Base-by-base conservation (phyloP, 306 rosid species). In the Carpinus fangiana region DNA sequence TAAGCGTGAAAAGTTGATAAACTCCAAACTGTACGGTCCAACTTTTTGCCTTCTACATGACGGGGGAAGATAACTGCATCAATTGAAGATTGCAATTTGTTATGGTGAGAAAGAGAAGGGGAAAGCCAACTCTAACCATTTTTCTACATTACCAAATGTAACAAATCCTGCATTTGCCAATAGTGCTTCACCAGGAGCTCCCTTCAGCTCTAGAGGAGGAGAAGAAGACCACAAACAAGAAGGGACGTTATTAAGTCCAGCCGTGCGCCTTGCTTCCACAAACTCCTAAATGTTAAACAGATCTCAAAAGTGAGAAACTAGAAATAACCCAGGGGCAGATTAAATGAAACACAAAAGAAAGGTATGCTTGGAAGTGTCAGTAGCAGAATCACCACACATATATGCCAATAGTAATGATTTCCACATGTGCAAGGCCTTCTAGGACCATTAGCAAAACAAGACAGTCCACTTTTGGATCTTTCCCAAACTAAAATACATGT, bases 151-250 rank as follows among this genome's bases (percentile, higher is more conserved):
- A 95, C 98, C 98, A 86, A 95, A 89, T 76, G 93, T 91, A 23
- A 95, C 93, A 83, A 95, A 95, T 84, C 98, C 98, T 71, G 98
- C 97, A 86, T 94, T 94, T 54, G 93, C 97, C 77, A 88, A 87
- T 74, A 95, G 86, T 61, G 93, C 88, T 71, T 91, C 93, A 36
- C 85, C 46, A 5, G 98, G 82, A 81, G 90, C 93, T 86, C 73
- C 97, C 86, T 86, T 86, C 36, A 92, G 82, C 78, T 91, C 98
- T 78, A 20, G 57, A 62, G 98, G 98, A 84, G 97, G 89, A 74
- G 92, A 83, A 73, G 79, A 83, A 74, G 98, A 92, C 98, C 98
- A 95, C 60, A 87, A 85, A 81, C 98, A 95, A 73, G 85, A 88
- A 85, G 98, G 98, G 72, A 94, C 91, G 82, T 82, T 88, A 73